Evolutionary conservation across 2,329 filamentous ascomycete species (phyloP).

Genomic region (Coniochaeta prunicola): DNA sequence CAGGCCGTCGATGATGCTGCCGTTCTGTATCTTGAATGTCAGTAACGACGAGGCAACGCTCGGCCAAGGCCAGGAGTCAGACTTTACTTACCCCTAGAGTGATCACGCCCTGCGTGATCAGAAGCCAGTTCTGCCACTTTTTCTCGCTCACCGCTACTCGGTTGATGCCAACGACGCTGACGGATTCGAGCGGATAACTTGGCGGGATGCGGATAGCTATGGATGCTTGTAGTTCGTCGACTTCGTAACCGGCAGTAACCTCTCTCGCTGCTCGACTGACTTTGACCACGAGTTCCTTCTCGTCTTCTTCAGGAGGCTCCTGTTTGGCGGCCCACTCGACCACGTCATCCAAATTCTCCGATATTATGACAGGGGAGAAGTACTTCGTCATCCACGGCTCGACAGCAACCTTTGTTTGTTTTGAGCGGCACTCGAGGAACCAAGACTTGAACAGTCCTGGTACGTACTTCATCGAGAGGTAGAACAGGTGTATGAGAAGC

Average conservation of each 20-base stretch:
- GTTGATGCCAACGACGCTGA: conserved; percentile 68
- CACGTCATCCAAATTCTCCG: conserved; percentile 59
- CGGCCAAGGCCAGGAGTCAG: neutral
- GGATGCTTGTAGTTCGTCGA: conserved; percentile 79
- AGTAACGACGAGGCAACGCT: neutral
- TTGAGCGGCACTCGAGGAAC: conserved; percentile 75
- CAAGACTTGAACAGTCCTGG: conserved; percentile 76
- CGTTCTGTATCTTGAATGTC: conserved; percentile 44
- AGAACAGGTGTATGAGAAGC: conserved; percentile 81
- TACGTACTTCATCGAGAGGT: conserved; percentile 67
- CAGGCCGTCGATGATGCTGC: conserved; percentile 80
- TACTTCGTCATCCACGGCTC: conserved; percentile 80
- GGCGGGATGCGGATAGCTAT: conserved; percentile 77
- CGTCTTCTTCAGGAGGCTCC: conserved; percentile 39
- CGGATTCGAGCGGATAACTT: conserved; percentile 74
- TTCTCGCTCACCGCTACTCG: conserved; percentile 83
- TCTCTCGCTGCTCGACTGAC: conserved; percentile 66
- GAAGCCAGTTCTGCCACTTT: conserved; percentile 89
- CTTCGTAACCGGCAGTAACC: conserved; percentile 74
- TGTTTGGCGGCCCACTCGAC: conserved; percentile 55
- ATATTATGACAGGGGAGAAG: conserved; percentile 66
- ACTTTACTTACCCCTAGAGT: conserved; percentile 62
- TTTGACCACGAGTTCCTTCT: conserved; percentile 58
- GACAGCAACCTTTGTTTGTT: conserved; percentile 72
- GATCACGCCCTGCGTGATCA: conserved; percentile 84